phyloP scores from a whole-genome alignment of 2,329 filamentous ascomycete genomes.

The Dactylellina parvicollis region DNA sequence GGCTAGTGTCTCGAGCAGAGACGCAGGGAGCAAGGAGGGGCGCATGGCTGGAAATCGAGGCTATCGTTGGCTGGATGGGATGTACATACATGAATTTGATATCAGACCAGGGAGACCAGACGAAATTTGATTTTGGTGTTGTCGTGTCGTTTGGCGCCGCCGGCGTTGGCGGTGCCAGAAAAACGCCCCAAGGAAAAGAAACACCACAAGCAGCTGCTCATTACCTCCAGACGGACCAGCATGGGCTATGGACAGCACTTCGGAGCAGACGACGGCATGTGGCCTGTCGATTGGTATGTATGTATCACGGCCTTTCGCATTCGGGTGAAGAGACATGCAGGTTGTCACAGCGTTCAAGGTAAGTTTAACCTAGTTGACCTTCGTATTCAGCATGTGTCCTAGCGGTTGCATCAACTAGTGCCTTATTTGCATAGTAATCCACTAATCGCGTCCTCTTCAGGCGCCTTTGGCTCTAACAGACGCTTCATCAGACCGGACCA shows the following conservation, averaged over 20 bases:
- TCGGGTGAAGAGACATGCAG: neutral
- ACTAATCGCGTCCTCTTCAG: neutral
- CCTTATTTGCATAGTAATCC: too few species aligned
- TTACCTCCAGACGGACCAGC: too few species aligned
- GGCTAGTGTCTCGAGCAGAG: slow-evolving; percentile 42
- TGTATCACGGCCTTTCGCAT: neutral
- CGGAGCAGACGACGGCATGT: too few species aligned
- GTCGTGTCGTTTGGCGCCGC: slow-evolving; percentile 18
- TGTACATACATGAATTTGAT: neutral
- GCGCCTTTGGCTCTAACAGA: neutral
- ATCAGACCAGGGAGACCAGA: slow-evolving; percentile 1
- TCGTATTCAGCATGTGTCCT: slow-evolving; percentile 10
- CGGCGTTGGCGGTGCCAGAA: neutral
- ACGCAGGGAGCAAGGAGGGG: slow-evolving; percentile 42
- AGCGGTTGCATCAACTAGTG: too few species aligned
- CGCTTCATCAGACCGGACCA: slow-evolving; percentile 13
- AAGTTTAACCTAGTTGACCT: too few species aligned
- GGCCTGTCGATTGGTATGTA: too few species aligned
- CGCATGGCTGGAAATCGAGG: slow-evolving; percentile 31
- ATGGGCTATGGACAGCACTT: too few species aligned
- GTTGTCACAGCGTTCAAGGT: neutral
- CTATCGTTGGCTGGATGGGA: slow-evolving; percentile 17
- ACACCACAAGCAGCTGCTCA: too few species aligned
- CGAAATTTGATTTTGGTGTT: slow-evolving; percentile 36
- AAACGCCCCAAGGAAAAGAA: slow-evolving; percentile 3